Evolutionary conservation across 2,329 filamentous ascomycete species (phyloP).

Genomic region (Lachnellula hyalina): DNA sequence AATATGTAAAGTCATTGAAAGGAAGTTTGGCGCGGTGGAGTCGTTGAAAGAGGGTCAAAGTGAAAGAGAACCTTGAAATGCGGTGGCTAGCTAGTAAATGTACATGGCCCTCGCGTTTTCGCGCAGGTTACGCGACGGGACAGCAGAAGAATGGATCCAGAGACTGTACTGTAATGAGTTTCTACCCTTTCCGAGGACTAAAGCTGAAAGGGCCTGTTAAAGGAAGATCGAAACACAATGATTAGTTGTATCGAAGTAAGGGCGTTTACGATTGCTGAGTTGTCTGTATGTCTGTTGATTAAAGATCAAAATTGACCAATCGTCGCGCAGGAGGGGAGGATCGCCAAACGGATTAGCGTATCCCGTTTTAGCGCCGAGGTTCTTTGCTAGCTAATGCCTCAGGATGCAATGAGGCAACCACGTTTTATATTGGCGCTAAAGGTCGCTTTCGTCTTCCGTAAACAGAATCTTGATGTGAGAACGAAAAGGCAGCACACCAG

Average conservation of each 20-base stretch:
- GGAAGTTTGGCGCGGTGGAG: background rate
- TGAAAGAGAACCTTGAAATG: slow-evolving; percentile 12
- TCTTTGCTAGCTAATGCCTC: background rate
- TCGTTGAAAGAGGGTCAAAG: slow-evolving; percentile 2
- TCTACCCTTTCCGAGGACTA: background rate
- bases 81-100: slow-evolving; percentile 16
- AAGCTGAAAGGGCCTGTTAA: background rate
- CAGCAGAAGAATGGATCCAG: background rate
- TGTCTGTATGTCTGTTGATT: background rate
- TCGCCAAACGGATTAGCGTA: too few species aligned
- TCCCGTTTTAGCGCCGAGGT: background rate
- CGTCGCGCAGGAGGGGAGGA: background rate
- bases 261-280: background rate
- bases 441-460: background rate
- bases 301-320: background rate
- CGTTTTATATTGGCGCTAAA: background rate
- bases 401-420: background rate
- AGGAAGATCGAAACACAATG: background rate
- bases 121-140: slow-evolving; percentile 14
- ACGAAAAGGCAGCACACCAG: slow-evolving; percentile 22
- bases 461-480: background rate
- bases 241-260: background rate
- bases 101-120: slow-evolving; percentile 19
- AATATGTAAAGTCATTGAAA: slow-evolving; percentile 19
- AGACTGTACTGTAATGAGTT: background rate